Conservation (phyloP, 352 stramenopile genomes). For the Phytophthora cryptogea region DNA sequence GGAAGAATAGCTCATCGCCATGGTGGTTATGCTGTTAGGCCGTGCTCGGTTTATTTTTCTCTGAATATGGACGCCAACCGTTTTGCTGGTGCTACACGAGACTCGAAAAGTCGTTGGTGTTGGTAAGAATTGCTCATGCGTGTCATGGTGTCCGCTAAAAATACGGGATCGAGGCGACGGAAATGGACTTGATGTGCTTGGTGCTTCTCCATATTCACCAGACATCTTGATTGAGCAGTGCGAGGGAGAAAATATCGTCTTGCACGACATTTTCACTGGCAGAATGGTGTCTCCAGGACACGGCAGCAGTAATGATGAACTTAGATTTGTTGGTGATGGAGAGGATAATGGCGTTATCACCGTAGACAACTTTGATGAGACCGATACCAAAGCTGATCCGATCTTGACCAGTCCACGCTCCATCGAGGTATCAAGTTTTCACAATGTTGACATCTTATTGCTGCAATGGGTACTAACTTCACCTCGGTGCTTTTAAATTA, state of each 20-base stretch:
- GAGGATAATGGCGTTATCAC: constrained; percentile 34
- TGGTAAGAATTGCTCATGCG: constrained; percentile 1
- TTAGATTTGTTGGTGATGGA: constrained; percentile 8
- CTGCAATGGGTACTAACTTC: background rate
- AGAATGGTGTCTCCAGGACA: constrained; percentile 17
- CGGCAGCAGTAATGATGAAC: constrained; percentile 12
- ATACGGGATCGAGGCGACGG: constrained; percentile 24
- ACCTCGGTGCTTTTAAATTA: constrained; percentile 9
- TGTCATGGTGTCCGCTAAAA: constrained; percentile 33
- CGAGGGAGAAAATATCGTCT: background rate
- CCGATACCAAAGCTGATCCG: constrained; percentile 26
- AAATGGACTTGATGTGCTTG: constrained; percentile 29
- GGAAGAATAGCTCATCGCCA: constrained; percentile 46
- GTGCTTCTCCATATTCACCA: background rate
- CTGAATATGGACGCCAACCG: constrained; percentile 13
- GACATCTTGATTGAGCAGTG: background rate
- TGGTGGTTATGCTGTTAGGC: constrained; percentile 1
- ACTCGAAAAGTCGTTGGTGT: constrained; percentile 21
- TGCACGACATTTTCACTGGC: background rate
- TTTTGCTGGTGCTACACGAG: constrained; percentile 25
- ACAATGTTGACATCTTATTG: background rate
- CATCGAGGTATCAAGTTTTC: constrained; percentile 36
- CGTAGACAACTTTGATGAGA: constrained; percentile 76
- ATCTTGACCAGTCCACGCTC: constrained; percentile 74
- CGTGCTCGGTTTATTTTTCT: constrained; percentile 2